Conservation (phyloP, 768 basidiomycete species). For the Amanita subjunquillea region DNA sequence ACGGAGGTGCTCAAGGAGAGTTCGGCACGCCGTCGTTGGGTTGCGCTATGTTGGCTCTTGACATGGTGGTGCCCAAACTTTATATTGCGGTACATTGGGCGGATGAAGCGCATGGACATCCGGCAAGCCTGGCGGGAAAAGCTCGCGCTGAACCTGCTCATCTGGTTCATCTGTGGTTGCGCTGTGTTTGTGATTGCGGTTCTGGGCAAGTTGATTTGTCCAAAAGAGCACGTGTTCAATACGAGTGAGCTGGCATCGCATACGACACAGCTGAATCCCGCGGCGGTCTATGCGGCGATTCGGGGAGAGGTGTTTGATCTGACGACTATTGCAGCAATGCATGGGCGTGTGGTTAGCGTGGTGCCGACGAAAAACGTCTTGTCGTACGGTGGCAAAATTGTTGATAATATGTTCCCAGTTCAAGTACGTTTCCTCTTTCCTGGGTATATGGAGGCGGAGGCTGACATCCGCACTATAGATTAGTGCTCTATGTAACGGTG, state of each 20-base stretch:
- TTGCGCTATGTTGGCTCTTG: slow-evolving; percentile 75
- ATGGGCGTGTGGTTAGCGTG: slow-evolving; percentile 59
- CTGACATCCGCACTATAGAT: slow-evolving; percentile 39
- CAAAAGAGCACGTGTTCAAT: slow-evolving; percentile 88
- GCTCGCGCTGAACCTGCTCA: slow-evolving; percentile 86
- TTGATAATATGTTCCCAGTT: slow-evolving; percentile 84
- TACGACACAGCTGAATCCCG: slow-evolving; percentile 48
- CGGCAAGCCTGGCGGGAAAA: slow-evolving; percentile 98
- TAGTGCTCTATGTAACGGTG: slow-evolving; percentile 85
- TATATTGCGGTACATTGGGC: slow-evolving; percentile 59
- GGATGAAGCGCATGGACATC: slow-evolving; percentile 92
- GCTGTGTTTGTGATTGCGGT: slow-evolving; percentile 90
- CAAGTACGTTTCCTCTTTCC: slow-evolving; percentile 40
- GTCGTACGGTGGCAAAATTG: slow-evolving; percentile 64
- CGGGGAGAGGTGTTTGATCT: slow-evolving; percentile 95
- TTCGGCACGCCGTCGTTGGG: slow-evolving; percentile 78
- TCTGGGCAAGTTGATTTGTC: slow-evolving; percentile 84
- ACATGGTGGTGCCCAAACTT: slow-evolving; percentile 88
- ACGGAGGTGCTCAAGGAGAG: slow-evolving; percentile 81
- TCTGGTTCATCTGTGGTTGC: slow-evolving; percentile 88
- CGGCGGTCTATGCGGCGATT: slow-evolving; percentile 73
- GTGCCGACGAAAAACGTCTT: slow-evolving; percentile 67
- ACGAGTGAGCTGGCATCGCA: slow-evolving; percentile 65
- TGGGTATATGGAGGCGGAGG: neutral
- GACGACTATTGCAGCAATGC: slow-evolving; percentile 51